Percentiles rank a stretch among this genome's conserved stretches.
phyloP scores from a whole-genome alignment of 139 green algal genomes.

The Tetradesmus obliquus region DNA sequence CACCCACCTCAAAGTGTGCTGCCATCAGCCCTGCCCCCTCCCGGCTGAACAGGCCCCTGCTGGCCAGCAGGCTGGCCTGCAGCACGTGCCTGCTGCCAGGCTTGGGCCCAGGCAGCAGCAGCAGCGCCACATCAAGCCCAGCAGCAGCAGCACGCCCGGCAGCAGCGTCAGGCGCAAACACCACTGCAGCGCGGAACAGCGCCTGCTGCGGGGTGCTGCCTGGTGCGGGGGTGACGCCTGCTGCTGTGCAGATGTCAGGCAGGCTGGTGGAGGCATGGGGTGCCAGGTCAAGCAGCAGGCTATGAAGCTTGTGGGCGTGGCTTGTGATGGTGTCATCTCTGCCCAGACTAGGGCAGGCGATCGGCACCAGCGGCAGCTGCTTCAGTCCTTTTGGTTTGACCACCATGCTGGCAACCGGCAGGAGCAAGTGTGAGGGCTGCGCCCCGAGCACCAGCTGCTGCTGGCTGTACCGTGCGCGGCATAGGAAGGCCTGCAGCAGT shows the following conservation, averaged over 20 bases:
- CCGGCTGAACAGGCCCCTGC: neutral
- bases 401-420: neutral
- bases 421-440: neutral
- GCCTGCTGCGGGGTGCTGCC: neutral
- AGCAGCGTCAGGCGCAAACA: neutral
- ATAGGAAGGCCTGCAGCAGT: neutral
- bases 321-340: neutral
- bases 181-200: conserved; percentile 2
- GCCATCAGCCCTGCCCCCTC: neutral
- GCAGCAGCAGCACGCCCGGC: neutral
- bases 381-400: neutral
- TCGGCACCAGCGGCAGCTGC: neutral
- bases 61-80: neutral
- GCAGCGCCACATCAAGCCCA: neutral
- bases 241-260: neutral
- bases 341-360: neutral
- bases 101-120: neutral
- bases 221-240: neutral
- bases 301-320: neutral
- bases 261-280: neutral
- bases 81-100: neutral
- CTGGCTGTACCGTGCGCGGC: neutral
- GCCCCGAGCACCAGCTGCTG: neutral
- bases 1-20: neutral
- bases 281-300: neutral